Base-by-base conservation (phyloP, 495 filamentous ascomycete genomes). In the Neurospora africana region DNA sequence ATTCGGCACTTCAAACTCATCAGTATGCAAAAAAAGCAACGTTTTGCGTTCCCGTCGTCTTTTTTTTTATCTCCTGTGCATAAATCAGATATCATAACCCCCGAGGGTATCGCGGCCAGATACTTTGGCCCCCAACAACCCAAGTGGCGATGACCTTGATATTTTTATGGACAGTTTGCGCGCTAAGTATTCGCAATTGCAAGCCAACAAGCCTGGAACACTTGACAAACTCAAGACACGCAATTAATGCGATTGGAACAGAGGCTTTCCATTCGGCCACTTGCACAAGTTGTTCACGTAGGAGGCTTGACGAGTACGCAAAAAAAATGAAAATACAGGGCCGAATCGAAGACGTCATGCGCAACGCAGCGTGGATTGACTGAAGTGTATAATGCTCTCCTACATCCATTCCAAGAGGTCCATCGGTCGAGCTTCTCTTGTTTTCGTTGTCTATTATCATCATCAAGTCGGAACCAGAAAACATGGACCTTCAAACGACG, bases 21-120 rank as follows among this genome's bases (percentile, higher is more conserved):
- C n/a, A n/a, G n/a, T n/a, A n/a, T n/a, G n/a, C n/a, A n/a, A n/a
- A n/a, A n/a, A n/a, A n/a, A n/a, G n/a, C n/a, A n/a, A n/a, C n/a
- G n/a, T n/a, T n/a, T n/a, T n/a, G n/a, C n/a, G n/a, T n/a, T n/a
- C n/a, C n/a, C n/a, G n/a, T n/a, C n/a, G n/a, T n/a, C n/a, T n/a
- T n/a, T n/a, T n/a, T n/a, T n/a, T n/a, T n/a, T n/a, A 44, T 21
- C 7, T 23, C 11, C 9, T 0, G n/a, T 21, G 8, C 6, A 21
- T 21, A n/a, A 47, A 1, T 21, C 43, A 23, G 11, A 0, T 2
- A 21, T 47, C 43, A 21, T 9, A 10, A 11, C 9, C n/a, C 8
- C 10, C n/a, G 3, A n/a, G 4, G 5, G n/a, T 8, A 11, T 4
- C 4, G n/a, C n/a, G 3, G 7, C 0, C 0, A 47, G 19, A 21